Evolutionary conservation across 2,329 filamentous ascomycete genomes (phyloP).

Genomic region (Samsoniella hepiali): DNA sequence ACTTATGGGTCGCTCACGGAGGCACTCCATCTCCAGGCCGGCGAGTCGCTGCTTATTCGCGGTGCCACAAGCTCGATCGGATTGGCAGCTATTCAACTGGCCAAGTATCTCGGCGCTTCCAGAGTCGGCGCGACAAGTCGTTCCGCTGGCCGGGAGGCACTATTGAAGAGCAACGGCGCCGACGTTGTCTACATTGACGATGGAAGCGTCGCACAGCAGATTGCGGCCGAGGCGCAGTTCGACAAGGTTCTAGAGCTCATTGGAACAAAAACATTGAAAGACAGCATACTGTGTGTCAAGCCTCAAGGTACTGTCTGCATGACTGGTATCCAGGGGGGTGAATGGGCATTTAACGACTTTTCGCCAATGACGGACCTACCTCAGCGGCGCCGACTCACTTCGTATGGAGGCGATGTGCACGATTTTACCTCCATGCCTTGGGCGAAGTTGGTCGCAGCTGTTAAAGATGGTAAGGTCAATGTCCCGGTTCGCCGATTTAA

Average conservation of each 20-base stretch:
- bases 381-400: background rate
- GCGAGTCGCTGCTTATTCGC: slow-evolving; percentile 5
- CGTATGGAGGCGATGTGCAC: slow-evolving; percentile 3
- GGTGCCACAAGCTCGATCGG: slow-evolving; percentile 8
- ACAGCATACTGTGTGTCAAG: slow-evolving; percentile 7
- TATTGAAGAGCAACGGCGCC: slow-evolving; percentile 4
- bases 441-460: background rate
- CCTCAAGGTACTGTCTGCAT: slow-evolving; percentile 10
- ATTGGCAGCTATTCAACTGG: slow-evolving; percentile 4
- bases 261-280: slow-evolving; percentile 3
- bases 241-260: slow-evolving; percentile 9
- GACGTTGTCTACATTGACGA: slow-evolving; percentile 6
- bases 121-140: slow-evolving; percentile 1
- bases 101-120: slow-evolving; percentile 7
- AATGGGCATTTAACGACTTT: background rate
- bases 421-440: background rate
- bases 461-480: background rate
- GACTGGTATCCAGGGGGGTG: slow-evolving; percentile 12
- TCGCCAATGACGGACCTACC: slow-evolving; percentile 1
- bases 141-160: background rate
- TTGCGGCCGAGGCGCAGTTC: background rate
- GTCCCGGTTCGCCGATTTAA: background rate
- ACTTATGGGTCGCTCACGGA: slow-evolving; percentile 7
- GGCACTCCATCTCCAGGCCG: background rate
- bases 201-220: background rate